Evolutionary conservation across 208 protist species (phyloP).

Genomic region (Trichomonas vaginalis): DNA sequence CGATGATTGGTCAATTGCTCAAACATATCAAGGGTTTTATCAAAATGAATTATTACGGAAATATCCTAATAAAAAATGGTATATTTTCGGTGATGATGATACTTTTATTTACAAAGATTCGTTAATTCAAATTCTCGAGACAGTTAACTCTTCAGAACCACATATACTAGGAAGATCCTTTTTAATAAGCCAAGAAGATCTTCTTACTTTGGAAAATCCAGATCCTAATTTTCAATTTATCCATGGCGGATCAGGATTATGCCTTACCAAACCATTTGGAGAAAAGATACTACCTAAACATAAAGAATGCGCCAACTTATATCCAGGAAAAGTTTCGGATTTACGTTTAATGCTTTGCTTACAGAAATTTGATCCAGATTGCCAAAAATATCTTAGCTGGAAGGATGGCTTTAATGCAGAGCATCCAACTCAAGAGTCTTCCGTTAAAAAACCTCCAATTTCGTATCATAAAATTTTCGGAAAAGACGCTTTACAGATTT

Average conservation of each 20-base stretch:
- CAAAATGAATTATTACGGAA: neutral
- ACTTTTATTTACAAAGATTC: neutral
- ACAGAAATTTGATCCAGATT: neutral
- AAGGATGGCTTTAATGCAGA: neutral
- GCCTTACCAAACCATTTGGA: neutral
- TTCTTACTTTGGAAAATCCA: neutral
- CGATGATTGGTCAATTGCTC: neutral
- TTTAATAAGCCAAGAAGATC: neutral
- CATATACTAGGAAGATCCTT: neutral
- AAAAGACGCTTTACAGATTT: neutral
- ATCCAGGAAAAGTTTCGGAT: neutral
- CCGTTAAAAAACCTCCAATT: neutral
- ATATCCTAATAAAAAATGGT: neutral
- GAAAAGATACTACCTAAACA: neutral
- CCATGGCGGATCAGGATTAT: neutral
- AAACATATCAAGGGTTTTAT: neutral
- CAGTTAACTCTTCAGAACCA: neutral
- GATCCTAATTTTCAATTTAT: neutral
- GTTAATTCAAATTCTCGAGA: neutral
- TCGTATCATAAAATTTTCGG: neutral
- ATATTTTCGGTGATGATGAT: neutral
- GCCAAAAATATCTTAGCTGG: neutral
- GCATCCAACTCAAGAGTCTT: neutral
- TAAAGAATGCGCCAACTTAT: neutral
- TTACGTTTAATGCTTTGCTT: neutral